These are phyloP conservation scores for Aquanectria penicillioides DNA, from an alignment of 2,329 filamentous ascomycete species.

Conservation along the genomic window DNA sequence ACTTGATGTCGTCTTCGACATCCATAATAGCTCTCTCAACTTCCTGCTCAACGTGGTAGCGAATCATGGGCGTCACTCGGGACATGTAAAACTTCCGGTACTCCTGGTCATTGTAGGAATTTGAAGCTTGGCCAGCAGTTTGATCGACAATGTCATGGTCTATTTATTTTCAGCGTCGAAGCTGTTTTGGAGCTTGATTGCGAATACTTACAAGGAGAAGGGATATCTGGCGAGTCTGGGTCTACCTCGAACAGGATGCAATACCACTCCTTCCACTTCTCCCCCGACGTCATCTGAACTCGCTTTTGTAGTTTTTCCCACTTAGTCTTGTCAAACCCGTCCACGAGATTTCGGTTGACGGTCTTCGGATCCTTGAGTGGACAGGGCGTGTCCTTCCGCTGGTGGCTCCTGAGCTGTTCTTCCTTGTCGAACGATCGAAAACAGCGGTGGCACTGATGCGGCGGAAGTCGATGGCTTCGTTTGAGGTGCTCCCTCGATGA, in stretches of 20 bases:
- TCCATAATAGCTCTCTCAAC: slow-evolving; percentile 14
- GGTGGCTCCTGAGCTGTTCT: slow-evolving; percentile 33
- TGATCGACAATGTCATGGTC: slow-evolving; percentile 12
- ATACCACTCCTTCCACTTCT: slow-evolving; percentile 25
- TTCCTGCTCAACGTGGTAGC: slow-evolving; percentile 17
- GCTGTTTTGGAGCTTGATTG: neutral
- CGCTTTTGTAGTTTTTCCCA: slow-evolving; percentile 31
- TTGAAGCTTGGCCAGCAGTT: neutral
- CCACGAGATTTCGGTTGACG: slow-evolving; percentile 24
- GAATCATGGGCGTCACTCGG: slow-evolving; percentile 16
- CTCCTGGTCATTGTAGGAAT: neutral
- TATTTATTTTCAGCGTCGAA: neutral
- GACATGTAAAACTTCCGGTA: slow-evolving; percentile 9
- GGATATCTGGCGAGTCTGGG: slow-evolving; percentile 14
- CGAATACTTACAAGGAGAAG: slow-evolving; percentile 25
- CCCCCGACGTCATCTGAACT: slow-evolving; percentile 8
- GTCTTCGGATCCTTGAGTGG: slow-evolving; percentile 27
- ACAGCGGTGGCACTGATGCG: slow-evolving; percentile 35
- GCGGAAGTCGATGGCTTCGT: slow-evolving; percentile 32
- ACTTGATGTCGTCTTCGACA: slow-evolving; percentile 18
- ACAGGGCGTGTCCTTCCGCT: slow-evolving; percentile 30
- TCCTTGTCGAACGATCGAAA: slow-evolving; percentile 29
- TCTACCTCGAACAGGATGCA: slow-evolving; percentile 25
- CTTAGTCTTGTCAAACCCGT: slow-evolving; percentile 39
- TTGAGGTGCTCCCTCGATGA: slow-evolving; percentile 38